A percentile compares a stretch with the other conserved stretches of the same genome.
Conservation (phyloP, 441 rosid species). For the Kokia cookei region DNA sequence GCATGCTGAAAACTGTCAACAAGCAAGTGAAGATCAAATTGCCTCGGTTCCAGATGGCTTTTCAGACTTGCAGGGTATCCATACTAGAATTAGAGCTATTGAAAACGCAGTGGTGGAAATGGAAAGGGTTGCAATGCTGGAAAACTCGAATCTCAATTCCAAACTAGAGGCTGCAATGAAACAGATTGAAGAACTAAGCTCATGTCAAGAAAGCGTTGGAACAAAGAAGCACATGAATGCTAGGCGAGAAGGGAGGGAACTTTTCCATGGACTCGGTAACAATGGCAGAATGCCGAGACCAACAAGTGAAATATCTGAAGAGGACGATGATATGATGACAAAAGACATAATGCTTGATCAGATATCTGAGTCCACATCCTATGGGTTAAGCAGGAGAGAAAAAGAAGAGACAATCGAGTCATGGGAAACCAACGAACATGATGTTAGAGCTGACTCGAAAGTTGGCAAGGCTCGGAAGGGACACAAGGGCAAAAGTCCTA, state of each 20-base stretch:
- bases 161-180: constrained; percentile 46
- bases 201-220: constrained; percentile 12
- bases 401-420: constrained; percentile 54
- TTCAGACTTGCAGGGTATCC: constrained; percentile 48
- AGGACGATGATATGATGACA: constrained; percentile 54
- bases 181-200: constrained; percentile 48
- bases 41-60: constrained; percentile 19
- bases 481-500: constrained; percentile 31
- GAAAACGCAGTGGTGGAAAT: constrained; percentile 53
- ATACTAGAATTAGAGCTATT: constrained; percentile 52
- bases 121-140: constrained; percentile 44
- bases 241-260: constrained; percentile 19
- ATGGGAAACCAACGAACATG: constrained; percentile 42
- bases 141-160: constrained; percentile 36
- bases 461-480: constrained; percentile 31
- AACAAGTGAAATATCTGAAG: constrained; percentile 38
- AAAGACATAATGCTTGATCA: constrained; percentile 96
- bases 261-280: constrained; percentile 2
- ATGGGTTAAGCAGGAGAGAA: constrained; percentile 64
- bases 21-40: constrained; percentile 22
- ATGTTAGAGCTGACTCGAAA: constrained; percentile 36
- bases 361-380: constrained; percentile 74
- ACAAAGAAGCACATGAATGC: constrained; percentile 18
- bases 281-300: constrained; percentile 28
- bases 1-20: constrained; percentile 24